Evolutionary conservation across 805 yeast genomes (phyloP), one percentile per base, ranked within the genome.

Genomic region (Ogataea parapolymorpha): DNA sequence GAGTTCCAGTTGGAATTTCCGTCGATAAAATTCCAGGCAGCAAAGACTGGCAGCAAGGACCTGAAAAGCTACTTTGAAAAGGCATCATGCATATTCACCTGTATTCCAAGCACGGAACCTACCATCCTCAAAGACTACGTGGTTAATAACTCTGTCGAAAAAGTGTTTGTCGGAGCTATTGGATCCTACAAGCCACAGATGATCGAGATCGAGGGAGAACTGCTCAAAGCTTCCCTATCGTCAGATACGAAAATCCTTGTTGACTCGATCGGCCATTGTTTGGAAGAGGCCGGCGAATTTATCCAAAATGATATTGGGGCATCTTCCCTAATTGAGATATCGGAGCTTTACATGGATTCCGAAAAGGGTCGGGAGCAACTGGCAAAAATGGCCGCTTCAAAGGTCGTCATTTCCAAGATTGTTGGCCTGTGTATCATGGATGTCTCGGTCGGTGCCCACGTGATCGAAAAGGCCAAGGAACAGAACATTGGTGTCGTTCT

Each of bases 371-470:
- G 29, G 5, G 20, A 29, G 6, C 53, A 49, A 9, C 25, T 51
- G 5, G 46, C 45, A 5, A 49, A 51, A 18, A 40, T 54, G 37
- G 32, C 46, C 8, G 43, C 50, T 9, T 46, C 52, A 28, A 61
- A 65, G 14, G 51, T 79, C 18, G 68, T 73, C 1, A 55, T 80
- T 2, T 70, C 66, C 37, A 81, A 80, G 53, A 58, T 80, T 15
- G 86, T 80, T 6, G 86, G 87, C 0, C 59, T 80, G 28, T 74
- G 82, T 37, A 72, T 79, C 20, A 80, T 81, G 85, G 86, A 81
- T 53, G 65, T 79, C 4, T 61, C 73, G 20, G 70, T 78, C 9
- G 85, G 78, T 1, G 63, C 70, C 22, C 58, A 62, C 17, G 56
- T 79, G 20, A 46, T 74, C 25, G 45, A 58, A 2, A 45, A 43